A percentile compares a stretch with the other conserved stretches of the same genome.
Evolutionary conservation across 148 eudicot species (phyloP).

Genomic region (Pouteria glomerata): DNA sequence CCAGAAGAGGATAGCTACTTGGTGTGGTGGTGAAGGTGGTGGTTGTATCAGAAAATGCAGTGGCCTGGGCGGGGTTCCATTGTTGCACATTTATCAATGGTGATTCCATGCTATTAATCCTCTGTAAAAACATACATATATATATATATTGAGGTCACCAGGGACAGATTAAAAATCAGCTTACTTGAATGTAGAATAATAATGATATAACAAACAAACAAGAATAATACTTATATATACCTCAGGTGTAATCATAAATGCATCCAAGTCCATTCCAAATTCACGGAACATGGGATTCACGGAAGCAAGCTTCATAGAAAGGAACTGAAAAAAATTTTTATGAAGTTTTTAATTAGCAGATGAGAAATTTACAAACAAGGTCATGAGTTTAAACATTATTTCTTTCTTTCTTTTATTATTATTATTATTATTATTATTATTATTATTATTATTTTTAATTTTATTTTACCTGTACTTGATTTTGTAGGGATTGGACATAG

Average conservation of each 20-base stretch:
- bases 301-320: conserved; percentile 76
- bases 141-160: neutral
- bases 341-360: no score
- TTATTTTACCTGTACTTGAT: conserved; percentile 64
- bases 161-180: no score
- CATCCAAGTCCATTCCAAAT: conserved; percentile 63
- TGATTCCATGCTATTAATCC: conserved; percentile 10
- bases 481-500: conserved; percentile 76
- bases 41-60: neutral
- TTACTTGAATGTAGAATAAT: neutral
- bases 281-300: conserved; percentile 61
- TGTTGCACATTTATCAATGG: conserved; percentile 18
- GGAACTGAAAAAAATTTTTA: conserved; percentile 51
- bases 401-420: no score
- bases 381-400: no score
- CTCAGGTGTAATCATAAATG: conserved; percentile 40
- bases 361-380: no score
- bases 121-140: conserved; percentile 10
- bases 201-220: no score
- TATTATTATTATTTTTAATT: neutral
- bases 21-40: conserved; percentile 10
- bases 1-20: conserved; percentile 21
- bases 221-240: conserved; percentile 15
- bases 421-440: no score
- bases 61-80: conserved; percentile 17